Evolutionary conservation across 2,329 filamentous ascomycete genomes (phyloP).

Genomic region (Westerdykella aurantiaca): DNA sequence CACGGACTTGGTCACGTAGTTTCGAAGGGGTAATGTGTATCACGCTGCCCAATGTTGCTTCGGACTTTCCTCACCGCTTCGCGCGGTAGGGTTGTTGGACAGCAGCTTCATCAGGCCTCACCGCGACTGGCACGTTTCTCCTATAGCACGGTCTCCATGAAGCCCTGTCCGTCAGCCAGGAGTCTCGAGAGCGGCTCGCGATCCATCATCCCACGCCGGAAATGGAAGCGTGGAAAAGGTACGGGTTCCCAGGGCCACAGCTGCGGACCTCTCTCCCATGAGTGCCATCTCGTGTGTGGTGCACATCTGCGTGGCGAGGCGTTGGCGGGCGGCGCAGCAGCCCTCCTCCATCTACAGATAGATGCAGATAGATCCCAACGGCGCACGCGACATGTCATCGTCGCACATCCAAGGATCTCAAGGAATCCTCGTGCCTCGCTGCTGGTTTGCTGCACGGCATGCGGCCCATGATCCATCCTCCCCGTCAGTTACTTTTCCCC

Average conservation of each 20-base stretch:
- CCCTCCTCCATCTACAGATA: too few species aligned
- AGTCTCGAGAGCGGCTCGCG: too few species aligned
- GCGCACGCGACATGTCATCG: slow-evolving; percentile 18
- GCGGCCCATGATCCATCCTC: background rate
- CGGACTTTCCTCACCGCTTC: background rate
- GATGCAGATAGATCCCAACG: background rate
- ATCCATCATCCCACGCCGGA: slow-evolving; percentile 4
- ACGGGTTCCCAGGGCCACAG: slow-evolving; percentile 10
- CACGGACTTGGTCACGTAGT: slow-evolving; percentile 4
- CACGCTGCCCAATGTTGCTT: slow-evolving; percentile 13
- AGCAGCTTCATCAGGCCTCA: background rate
- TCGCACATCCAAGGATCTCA: background rate
- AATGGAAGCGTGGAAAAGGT: slow-evolving; percentile 14
- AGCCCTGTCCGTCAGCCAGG: too few species aligned
- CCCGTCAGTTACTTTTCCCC: slow-evolving; percentile 21
- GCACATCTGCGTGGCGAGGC: background rate
- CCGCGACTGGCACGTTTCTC: too few species aligned
- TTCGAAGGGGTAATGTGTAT: slow-evolving; percentile 31
- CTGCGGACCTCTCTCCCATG: slow-evolving; percentile 9
- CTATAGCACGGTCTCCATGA: too few species aligned
- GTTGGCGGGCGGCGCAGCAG: background rate
- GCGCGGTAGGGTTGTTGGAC: background rate
- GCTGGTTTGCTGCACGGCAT: background rate
- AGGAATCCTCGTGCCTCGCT: background rate
- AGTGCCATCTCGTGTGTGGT: background rate